phyloP scores from a whole-genome alignment of 225 moss, liverwort and hornwort species.

The Asterella californica region DNA sequence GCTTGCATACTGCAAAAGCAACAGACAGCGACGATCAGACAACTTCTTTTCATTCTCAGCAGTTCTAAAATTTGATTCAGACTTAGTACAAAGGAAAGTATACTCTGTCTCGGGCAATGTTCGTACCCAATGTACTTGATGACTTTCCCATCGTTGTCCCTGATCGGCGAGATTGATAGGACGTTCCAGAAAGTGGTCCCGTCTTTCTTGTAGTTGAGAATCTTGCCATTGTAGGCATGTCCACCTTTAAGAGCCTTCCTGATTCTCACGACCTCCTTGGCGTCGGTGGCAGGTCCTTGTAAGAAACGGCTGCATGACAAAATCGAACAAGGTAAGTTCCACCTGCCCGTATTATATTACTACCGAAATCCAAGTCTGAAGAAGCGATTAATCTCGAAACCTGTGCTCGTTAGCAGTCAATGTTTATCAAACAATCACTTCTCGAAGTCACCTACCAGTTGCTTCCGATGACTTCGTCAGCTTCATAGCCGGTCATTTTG shows the following conservation, averaged over 20 bases:
- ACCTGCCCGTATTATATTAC: neutral
- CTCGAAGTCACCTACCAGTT: constrained; percentile 27
- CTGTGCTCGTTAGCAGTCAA: neutral
- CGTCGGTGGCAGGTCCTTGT: constrained; percentile 25
- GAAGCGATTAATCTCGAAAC: neutral
- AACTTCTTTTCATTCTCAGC: neutral
- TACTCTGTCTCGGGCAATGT: neutral
- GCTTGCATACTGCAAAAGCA: constrained; percentile 34
- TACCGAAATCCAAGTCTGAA: neutral
- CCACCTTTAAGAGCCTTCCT: constrained; percentile 24
- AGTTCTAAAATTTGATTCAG: no score
- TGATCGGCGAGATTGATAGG: constrained; percentile 35
- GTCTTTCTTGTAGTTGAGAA: constrained; percentile 40
- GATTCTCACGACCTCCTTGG: constrained; percentile 22
- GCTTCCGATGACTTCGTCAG: constrained; percentile 36
- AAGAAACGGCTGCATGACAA: constrained; percentile 34
- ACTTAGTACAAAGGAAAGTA: neutral
- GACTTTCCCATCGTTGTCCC: constrained; percentile 26
- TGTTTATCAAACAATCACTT: neutral
- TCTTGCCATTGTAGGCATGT: constrained; percentile 26
- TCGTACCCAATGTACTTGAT: constrained; percentile 43
- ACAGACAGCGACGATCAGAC: neutral
- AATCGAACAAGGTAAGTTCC: neutral
- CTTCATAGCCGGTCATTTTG: constrained; percentile 36
- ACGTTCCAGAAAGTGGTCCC: constrained; percentile 37